Percentiles rank a stretch among this genome's conserved stretches.
phyloP scores from a whole-genome alignment of 345 rosid genomes.

The Crucihimalaya himalaica region DNA sequence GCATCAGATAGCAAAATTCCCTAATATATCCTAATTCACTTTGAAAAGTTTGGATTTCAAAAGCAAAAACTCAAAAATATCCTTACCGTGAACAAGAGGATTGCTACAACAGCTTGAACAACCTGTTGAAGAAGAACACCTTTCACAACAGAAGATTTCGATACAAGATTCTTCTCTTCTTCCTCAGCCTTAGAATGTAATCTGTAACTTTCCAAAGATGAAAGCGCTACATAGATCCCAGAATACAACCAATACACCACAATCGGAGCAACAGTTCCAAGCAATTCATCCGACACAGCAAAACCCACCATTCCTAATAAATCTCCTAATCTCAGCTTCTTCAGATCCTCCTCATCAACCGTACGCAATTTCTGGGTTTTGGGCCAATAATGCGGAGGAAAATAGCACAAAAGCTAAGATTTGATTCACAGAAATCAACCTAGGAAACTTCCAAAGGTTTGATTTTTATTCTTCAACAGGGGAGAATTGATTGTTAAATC shows the following conservation, averaged over 20 bases:
- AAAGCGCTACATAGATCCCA: constrained; percentile 62
- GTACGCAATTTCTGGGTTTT: background rate
- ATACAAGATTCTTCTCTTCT: constrained; percentile 75
- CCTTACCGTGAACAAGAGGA: constrained; percentile 66
- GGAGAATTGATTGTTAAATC: background rate
- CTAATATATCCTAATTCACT: too few relatives aligned
- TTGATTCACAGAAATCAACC: background rate
- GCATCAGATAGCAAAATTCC: background rate
- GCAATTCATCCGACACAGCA: constrained; percentile 68
- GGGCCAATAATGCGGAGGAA: background rate
- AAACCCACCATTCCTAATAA: constrained; percentile 48
- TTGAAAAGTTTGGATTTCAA: too few relatives aligned
- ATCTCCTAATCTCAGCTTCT: constrained; percentile 22
- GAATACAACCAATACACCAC: constrained; percentile 83
- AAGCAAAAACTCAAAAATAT: background rate
- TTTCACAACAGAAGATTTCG: constrained; percentile 65
- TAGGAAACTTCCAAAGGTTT: background rate
- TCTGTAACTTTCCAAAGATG: constrained; percentile 62
- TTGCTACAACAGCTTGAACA: constrained; percentile 78
- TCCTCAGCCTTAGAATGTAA: constrained; percentile 80
- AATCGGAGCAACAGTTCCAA: constrained; percentile 78
- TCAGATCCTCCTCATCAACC: constrained; percentile 34
- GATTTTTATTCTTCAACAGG: background rate
- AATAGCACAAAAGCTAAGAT: background rate
- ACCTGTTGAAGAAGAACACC: constrained; percentile 87